phyloP scores from a whole-genome alignment of 2,329 filamentous ascomycete genomes.

The Exophiala sp. region DNA sequence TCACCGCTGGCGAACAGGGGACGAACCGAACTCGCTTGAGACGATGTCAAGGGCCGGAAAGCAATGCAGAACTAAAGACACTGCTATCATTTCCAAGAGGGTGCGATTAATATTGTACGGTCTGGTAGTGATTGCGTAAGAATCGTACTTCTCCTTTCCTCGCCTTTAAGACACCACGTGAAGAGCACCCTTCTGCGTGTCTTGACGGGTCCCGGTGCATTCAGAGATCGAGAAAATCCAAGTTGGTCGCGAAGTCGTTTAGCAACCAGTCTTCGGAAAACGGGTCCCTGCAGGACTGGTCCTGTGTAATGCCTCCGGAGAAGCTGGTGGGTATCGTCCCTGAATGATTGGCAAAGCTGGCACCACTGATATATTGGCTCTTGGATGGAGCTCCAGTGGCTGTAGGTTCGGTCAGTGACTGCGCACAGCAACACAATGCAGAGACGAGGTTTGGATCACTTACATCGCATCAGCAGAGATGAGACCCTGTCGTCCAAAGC shows the following conservation, averaged over 20 bases:
- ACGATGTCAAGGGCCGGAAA: not conserved
- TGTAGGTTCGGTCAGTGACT: not conserved
- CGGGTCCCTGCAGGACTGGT: not conserved
- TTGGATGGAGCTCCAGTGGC: not conserved
- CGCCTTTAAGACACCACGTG: not conserved
- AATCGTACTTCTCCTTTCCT: not conserved
- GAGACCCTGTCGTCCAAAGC: conserved; percentile 1
- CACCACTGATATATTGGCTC: not conserved
- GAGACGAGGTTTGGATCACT: not conserved
- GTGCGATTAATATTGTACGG: not conserved
- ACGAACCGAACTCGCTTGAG: not conserved
- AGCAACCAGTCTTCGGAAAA: conserved; percentile 1
- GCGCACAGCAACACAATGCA: not conserved
- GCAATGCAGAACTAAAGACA: not conserved
- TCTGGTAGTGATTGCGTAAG: not conserved
- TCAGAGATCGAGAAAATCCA: conserved; percentile 1
- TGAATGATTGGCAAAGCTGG: not conserved
- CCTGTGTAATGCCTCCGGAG: not conserved
- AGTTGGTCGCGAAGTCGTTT: not conserved
- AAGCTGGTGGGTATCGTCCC: not conserved
- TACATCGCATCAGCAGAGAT: not conserved
- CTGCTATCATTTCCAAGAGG: not conserved
- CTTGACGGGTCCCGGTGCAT: not conserved
- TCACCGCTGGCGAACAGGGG: not conserved
- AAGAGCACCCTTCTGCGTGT: not conserved